A percentile compares a stretch with the other conserved stretches of the same genome.
Conservation (phyloP, 1,139 yeast species). For the Nakaseomyces glabratus region DNA sequence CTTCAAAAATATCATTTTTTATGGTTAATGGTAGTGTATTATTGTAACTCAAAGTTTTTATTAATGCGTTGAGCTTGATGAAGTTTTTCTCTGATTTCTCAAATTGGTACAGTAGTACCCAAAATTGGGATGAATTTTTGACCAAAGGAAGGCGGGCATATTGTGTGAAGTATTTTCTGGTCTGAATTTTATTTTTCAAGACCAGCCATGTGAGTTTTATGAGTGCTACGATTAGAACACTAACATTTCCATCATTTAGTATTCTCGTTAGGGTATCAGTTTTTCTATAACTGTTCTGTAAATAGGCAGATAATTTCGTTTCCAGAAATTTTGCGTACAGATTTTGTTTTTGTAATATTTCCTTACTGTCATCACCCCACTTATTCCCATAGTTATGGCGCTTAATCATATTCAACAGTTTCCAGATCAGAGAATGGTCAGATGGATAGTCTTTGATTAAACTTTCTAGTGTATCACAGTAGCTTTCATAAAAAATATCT, state of each 20-base stretch:
- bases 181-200: slow-evolving; percentile 29
- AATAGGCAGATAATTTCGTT: slow-evolving; percentile 18
- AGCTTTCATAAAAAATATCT: slow-evolving; percentile 12
- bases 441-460: slow-evolving; percentile 16
- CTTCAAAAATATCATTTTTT: slow-evolving; percentile 37
- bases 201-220: slow-evolving; percentile 34
- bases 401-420: slow-evolving; percentile 19
- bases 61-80: slow-evolving; percentile 37
- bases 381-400: slow-evolving; percentile 18
- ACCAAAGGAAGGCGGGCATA: slow-evolving; percentile 36
- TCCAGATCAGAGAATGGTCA: slow-evolving; percentile 14
- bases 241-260: slow-evolving; percentile 31
- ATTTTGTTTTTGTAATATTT: slow-evolving; percentile 19
- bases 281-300: slow-evolving; percentile 14
- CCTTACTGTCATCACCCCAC: slow-evolving; percentile 18
- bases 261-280: slow-evolving; percentile 21
- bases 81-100: slow-evolving; percentile 40
- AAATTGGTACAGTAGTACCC: slow-evolving; percentile 49
- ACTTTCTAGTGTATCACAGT: slow-evolving; percentile 12
- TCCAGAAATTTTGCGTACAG: slow-evolving; percentile 24
- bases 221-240: slow-evolving; percentile 34
- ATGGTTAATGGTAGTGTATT: slow-evolving; percentile 41
- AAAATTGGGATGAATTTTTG: slow-evolving; percentile 40
- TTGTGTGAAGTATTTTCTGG: slow-evolving; percentile 38
- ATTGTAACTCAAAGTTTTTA: slow-evolving; percentile 36